Percentiles rank a stretch among this genome's conserved stretches.
Evolutionary conservation across 805 yeast genomes (phyloP).

Genomic region (Hermanozyma aechmeae): DNA sequence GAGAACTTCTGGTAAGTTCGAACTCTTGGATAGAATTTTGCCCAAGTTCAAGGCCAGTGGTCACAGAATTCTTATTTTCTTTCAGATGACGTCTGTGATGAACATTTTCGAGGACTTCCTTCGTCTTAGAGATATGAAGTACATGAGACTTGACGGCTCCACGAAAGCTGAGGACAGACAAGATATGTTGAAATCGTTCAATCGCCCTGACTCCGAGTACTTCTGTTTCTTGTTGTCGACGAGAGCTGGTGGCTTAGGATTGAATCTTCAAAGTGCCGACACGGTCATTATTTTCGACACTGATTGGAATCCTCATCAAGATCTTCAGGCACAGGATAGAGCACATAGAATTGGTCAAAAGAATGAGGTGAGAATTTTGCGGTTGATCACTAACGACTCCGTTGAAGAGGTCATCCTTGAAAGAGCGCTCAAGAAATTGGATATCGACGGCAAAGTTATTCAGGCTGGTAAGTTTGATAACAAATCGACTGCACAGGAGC

Average conservation of each 20-base stretch:
- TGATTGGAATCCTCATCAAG: slow-evolving; percentile 90
- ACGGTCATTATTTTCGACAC: slow-evolving; percentile 81
- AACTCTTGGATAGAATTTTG: slow-evolving; percentile 61
- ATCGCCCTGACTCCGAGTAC: slow-evolving; percentile 67
- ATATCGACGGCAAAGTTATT: slow-evolving; percentile 82
- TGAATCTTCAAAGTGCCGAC: slow-evolving; percentile 81
- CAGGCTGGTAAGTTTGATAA: slow-evolving; percentile 89
- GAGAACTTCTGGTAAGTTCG: slow-evolving; percentile 77
- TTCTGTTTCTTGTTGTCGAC: slow-evolving; percentile 74
- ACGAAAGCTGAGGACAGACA: slow-evolving; percentile 83
- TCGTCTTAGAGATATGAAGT: slow-evolving; percentile 56
- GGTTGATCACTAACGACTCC: slow-evolving; percentile 73
- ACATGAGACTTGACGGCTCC: slow-evolving; percentile 72
- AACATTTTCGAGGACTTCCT: slow-evolving; percentile 82
- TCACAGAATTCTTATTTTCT: slow-evolving; percentile 72
- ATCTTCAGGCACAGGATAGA: slow-evolving; percentile 84
- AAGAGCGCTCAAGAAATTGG: slow-evolving; percentile 74
- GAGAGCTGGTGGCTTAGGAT: slow-evolving; percentile 85
- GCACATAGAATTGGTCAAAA: slow-evolving; percentile 88
- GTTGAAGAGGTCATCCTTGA: slow-evolving; percentile 79
- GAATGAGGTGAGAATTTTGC: slow-evolving; percentile 74
- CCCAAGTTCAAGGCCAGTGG: slow-evolving; percentile 70
- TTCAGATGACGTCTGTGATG: slow-evolving; percentile 88
- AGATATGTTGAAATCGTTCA: slow-evolving; percentile 60
- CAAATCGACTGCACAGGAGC: slow-evolving; percentile 80